phyloP scores from a whole-genome alignment of 345 rosid species.

The Capsella bursapastoris region DNA sequence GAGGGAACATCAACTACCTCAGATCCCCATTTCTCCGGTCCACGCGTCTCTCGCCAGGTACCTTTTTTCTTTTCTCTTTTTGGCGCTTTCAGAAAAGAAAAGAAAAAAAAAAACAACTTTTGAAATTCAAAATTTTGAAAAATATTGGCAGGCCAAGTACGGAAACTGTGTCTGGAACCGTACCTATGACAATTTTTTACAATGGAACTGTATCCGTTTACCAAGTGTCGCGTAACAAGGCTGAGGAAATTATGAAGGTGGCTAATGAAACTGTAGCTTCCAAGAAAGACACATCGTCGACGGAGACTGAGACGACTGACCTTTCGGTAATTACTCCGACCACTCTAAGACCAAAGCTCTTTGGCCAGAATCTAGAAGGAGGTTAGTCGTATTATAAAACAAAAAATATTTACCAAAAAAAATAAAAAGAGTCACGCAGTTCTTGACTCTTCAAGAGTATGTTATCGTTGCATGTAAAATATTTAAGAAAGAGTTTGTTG shows the following conservation, averaged over 20 bases:
- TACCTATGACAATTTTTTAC: constrained; percentile 93
- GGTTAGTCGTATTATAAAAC: constrained; percentile 41
- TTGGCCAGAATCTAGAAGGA: constrained; percentile 56
- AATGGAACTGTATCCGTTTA: constrained; percentile 76
- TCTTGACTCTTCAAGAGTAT: background rate
- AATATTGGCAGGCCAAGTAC: constrained; percentile 31
- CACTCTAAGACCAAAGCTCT: constrained; percentile 50
- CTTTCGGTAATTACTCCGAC: constrained; percentile 35
- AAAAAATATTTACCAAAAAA: background rate
- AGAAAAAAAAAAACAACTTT: background rate
- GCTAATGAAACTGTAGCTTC: constrained; percentile 53
- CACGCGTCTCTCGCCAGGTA: constrained; percentile 53
- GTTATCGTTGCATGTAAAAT: background rate
- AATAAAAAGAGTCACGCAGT: background rate
- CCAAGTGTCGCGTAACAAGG: constrained; percentile 66
- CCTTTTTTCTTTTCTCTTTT: background rate
- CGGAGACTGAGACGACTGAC: constrained; percentile 26
- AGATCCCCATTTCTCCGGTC: constrained; percentile 46
- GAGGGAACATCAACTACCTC: constrained; percentile 38
- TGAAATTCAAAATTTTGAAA: background rate
- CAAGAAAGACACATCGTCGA: constrained; percentile 38
- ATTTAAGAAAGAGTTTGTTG: background rate
- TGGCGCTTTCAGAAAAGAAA: background rate
- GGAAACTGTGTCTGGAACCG: constrained; percentile 47
- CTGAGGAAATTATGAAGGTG: constrained; percentile 63